These are phyloP conservation scores for Pugionium cornutum DNA, from an alignment of 345 rosid genomes.

Conservation along the genomic window DNA sequence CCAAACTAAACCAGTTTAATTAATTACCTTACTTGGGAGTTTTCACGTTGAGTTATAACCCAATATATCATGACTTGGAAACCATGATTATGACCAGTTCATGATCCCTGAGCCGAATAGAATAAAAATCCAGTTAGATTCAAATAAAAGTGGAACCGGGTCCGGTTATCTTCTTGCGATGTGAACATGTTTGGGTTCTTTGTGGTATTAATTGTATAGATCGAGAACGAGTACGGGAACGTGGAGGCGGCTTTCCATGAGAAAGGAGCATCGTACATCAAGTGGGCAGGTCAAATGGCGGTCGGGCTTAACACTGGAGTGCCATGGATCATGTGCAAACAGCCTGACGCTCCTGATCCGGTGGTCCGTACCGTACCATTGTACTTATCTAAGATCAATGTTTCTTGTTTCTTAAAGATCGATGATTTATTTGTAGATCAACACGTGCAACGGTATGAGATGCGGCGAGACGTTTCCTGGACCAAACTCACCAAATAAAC, in stretches of 20 bases:
- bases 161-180: neutral
- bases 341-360: conserved; percentile 81
- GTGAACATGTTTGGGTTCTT: conserved; percentile 1
- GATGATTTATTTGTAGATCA: conserved; percentile 43
- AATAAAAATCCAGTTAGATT: neutral
- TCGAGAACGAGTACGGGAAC: conserved; percentile 77
- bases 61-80: neutral
- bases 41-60: neutral
- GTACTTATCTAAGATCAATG: no score
- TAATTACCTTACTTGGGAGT: neutral
- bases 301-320: conserved; percentile 73
- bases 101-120: neutral
- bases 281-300: conserved; percentile 77
- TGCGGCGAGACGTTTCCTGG: conserved; percentile 82
- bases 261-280: conserved; percentile 59
- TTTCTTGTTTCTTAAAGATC: no score
- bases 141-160: no score
- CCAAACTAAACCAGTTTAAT: neutral
- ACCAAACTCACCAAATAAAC: conserved; percentile 79
- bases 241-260: conserved; percentile 54
- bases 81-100: neutral
- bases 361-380: conserved; percentile 47
- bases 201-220: conserved; percentile 40
- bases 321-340: conserved; percentile 96
- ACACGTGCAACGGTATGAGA: conserved; percentile 73